Base-by-base conservation (phyloP, 2,329 filamentous ascomycete species). In the Diatrype stigma region DNA sequence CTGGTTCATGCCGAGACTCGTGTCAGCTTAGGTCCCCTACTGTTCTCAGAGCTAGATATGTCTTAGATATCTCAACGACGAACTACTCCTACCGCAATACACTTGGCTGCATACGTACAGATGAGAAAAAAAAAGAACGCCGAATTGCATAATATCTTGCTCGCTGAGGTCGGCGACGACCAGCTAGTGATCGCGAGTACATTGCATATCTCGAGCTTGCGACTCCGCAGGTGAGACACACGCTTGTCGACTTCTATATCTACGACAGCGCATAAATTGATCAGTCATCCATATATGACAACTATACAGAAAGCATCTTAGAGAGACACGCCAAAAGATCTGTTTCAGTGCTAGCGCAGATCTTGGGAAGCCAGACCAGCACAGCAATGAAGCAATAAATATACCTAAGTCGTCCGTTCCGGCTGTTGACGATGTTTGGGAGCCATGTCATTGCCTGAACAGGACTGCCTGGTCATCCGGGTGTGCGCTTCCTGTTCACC, bases 331-430 rank as follows among this genome's bases (percentile, higher is more conserved):
- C 32, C 32, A 26, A 23, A 23, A 51, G 42, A 49, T 48, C 42
- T 49, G 49, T 55, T 50, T 53, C 48, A 51, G 48, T 16, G 42
- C 50, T 58, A 54, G 51, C 54, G 50, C 46, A 48, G 40, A 30
- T 47, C 49, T 46, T 19, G 17, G n/a, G n/a, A n/a, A n/a, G n/a
- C n/a, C n/a, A n/a, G n/a, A n/a, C n/a, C n/a, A n/a, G n/a, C n/a
- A n/a, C n/a, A n/a, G n/a, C n/a, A n/a, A n/a, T n/a, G n/a, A n/a
- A n/a, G n/a, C n/a, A n/a, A 17, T 35, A 40, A 48, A 26, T 17
- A 17, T 32, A 12, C 21, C 35, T n/a, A 42, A 26, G 26, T 19
- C 22, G 16, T 17, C 10, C 23, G 40, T 23, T 30, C 38, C 17
- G 16, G 34, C 6, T 21, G 4, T 35, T 47, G 35, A 35, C 19